phyloP scores from a whole-genome alignment of 1,139 yeast genomes.

The Candida pseudocylindracea region DNA sequence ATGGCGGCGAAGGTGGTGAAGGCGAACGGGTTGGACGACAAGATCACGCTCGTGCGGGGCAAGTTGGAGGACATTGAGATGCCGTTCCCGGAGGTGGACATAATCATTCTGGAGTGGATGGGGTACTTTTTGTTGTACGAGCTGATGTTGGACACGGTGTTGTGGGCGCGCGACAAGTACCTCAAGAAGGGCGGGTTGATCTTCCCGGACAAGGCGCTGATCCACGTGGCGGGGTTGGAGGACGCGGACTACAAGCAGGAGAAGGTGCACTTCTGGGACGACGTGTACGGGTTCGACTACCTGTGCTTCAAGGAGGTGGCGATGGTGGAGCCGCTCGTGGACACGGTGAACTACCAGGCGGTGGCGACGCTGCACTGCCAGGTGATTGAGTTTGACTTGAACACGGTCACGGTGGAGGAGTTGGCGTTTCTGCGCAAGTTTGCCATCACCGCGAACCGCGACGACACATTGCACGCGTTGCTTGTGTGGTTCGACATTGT shows the following conservation, averaged over 20 bases:
- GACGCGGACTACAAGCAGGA: conserved; percentile 88
- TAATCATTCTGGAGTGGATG: conserved; percentile 98
- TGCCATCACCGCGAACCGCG: conserved; percentile 48
- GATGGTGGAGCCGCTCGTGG: conserved; percentile 87
- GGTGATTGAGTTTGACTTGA: conserved; percentile 68
- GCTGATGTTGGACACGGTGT: conserved; percentile 93
- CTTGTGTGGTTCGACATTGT: conserved; percentile 92
- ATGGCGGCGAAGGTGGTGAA: conserved; percentile 79
- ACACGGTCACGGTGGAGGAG: conserved; percentile 69
- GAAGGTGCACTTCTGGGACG: conserved; percentile 88
- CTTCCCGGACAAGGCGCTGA: conserved; percentile 86
- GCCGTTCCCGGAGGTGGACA: conserved; percentile 69
- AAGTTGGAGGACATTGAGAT: conserved; percentile 83
- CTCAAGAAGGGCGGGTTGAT: conserved; percentile 74
- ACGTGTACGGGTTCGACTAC: conserved; percentile 92
- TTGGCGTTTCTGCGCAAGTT: conserved; percentile 54
- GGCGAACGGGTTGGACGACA: conserved; percentile 68
- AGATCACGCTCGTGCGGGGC: conserved; percentile 77
- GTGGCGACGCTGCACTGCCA: conserved; percentile 51
- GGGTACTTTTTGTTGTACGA: conserved; percentile 92
- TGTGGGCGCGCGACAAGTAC: conserved; percentile 84
- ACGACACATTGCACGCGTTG: conserved; percentile 71
- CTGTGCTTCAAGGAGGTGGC: conserved; percentile 51
- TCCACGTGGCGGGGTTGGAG: conserved; percentile 84
- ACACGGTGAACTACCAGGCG: conserved; percentile 66